Evolutionary conservation across 2,329 filamentous ascomycete species (phyloP), one percentile per base, ranked within the genome.

Genomic region (Sporothrix dimorphospora): DNA sequence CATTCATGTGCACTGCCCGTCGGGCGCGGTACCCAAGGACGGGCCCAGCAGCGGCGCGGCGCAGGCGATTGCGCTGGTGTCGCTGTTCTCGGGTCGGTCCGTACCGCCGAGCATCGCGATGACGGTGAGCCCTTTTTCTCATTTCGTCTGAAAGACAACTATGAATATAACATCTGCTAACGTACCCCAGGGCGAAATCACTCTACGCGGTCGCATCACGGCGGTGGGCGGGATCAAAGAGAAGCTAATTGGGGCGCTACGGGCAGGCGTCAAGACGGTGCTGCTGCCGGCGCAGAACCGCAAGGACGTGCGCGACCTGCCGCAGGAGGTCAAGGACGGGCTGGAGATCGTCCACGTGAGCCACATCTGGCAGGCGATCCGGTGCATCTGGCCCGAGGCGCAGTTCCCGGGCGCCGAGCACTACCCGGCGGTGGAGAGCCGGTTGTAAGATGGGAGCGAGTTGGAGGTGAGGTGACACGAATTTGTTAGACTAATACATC

Each of bases 181-280:
- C 74, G 19, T 6, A 78, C 74, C n/a, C 0, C 79, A 89, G 86
- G 89, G 89, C 75, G 89, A 91, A 78, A 89, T 91, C 74, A 94
- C 92, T 72, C 88, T 99, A 34, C 89, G 96, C 55, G 96, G 96
- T 27, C 90, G 94, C 75, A 92, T 99, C 72, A 93, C 96, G 82
- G 94, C 95, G 34, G 96, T 99, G 47, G 96, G 96, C 70, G 96
- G 96, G 21, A 98, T 99, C 83, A 98, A 98, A 83, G 95, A 99
- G 88, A 99, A 99, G 82, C 86, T 98, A 70, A 98, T 99, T 79
- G 96, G 96, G 27, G 96, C 96, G 9, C 85, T 97, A 79, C 88
- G 95, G 71, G 96, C 96, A 1, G 96, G 96, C 38, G 95, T 99
- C 74, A 97, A 97, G 86, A 95, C 93, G 42, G 95, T 99, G 8